phyloP scores from a whole-genome alignment of 1,284 basidiomycete genomes.

The Cystobasidiaceae sp. region DNA sequence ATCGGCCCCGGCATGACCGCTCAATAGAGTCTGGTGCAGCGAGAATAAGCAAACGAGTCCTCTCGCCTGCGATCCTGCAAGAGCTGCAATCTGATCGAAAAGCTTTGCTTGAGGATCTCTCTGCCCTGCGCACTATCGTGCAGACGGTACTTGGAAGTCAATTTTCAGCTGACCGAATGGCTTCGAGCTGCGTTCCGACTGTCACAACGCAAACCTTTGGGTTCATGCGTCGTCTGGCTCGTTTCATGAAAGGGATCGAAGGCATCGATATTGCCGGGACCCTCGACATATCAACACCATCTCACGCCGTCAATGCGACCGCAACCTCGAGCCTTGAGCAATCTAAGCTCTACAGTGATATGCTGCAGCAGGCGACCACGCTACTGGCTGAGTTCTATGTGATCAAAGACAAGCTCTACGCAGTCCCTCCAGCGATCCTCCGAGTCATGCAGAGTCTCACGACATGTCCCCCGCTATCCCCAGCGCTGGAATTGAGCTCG shows the following conservation, averaged over 20 bases:
- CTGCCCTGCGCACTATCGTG: constrained; percentile 4
- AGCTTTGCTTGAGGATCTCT: constrained; percentile 2
- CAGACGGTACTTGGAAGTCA: constrained; percentile 3
- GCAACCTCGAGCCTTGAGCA: neutral
- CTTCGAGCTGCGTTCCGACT: constrained; percentile 8
- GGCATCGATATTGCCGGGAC: constrained; percentile 71
- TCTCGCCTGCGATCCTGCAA: constrained; percentile 44
- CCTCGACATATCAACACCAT: constrained; percentile 55
- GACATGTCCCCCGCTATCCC: neutral
- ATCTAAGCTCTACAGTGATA: neutral
- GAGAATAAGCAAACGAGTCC: constrained; percentile 33
- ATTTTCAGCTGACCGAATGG: neutral
- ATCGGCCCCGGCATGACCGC: neutral
- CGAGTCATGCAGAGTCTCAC: constrained; percentile 45
- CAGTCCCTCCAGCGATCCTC: constrained; percentile 59
- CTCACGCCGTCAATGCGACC: neutral
- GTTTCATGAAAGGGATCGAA: constrained; percentile 57
- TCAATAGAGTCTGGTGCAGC: neutral
- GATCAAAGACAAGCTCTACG: constrained; percentile 63
- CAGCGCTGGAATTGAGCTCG: neutral
- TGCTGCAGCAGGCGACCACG: constrained; percentile 57
- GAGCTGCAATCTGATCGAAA: neutral
- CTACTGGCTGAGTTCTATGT: constrained; percentile 65
- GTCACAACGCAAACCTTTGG: constrained; percentile 4
- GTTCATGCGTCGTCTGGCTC: constrained; percentile 35